phyloP scores from a whole-genome alignment of 2,329 filamentous ascomycete genomes.

The Pyrenophora teres region DNA sequence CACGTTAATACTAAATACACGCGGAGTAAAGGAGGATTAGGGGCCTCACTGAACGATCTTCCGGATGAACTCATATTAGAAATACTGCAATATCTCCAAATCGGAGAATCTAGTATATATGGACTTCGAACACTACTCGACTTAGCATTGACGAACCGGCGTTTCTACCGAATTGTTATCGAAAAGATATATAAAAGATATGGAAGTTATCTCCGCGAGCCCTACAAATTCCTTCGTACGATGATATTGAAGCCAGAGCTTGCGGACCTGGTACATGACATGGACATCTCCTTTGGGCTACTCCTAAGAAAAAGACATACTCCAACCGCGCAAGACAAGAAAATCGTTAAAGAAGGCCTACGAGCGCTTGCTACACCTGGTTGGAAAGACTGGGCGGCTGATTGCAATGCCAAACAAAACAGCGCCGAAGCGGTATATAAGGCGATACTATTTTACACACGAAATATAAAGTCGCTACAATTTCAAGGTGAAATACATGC shows the following conservation, averaged over 20 bases:
- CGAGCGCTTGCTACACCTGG: slow-evolving; percentile 21
- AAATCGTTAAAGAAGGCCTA: slow-evolving; percentile 33
- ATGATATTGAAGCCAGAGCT: slow-evolving; percentile 24
- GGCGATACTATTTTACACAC: slow-evolving; percentile 31
- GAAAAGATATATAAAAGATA: slow-evolving; percentile 28
- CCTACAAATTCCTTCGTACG: slow-evolving; percentile 37
- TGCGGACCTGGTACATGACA: slow-evolving; percentile 21
- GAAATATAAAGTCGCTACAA: slow-evolving; percentile 23
- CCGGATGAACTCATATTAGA: slow-evolving; percentile 36
- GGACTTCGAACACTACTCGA: slow-evolving; percentile 24
- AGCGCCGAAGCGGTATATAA: slow-evolving; percentile 26
- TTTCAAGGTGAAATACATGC: not conserved
- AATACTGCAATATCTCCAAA: slow-evolving; percentile 31
- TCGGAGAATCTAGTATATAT: slow-evolving; percentile 16
- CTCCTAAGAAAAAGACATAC: slow-evolving; percentile 14
- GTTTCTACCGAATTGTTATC: slow-evolving; percentile 28
- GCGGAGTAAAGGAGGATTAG: not conserved
- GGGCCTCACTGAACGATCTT: slow-evolving; percentile 25
- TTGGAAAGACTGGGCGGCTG: slow-evolving; percentile 35
- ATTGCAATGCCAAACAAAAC: slow-evolving; percentile 22
- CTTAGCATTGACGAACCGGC: slow-evolving; percentile 29
- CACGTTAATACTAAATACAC: no score
- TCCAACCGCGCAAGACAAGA: slow-evolving; percentile 32
- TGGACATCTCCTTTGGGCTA: slow-evolving; percentile 20
- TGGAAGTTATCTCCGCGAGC: slow-evolving; percentile 28